These are phyloP conservation scores for Xerocomus amazonicus DNA, from an alignment of 1,284 basidiomycete species.

Conservation along the genomic window DNA sequence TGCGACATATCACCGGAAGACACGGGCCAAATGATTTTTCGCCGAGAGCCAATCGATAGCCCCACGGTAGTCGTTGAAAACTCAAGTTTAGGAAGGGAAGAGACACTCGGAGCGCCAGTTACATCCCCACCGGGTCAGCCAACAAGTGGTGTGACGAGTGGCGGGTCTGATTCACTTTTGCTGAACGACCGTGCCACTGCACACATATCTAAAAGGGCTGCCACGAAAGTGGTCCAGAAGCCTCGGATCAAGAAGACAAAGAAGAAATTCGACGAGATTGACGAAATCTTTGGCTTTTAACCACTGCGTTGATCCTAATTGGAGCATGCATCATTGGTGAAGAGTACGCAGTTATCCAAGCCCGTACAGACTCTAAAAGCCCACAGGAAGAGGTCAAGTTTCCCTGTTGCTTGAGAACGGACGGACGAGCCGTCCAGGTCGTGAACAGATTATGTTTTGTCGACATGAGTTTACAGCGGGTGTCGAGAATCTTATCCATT, in stretches of 20 bases:
- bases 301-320: background rate
- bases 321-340: too few relatives aligned
- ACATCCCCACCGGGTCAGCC: conserved; percentile 1
- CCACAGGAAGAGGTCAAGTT: too few relatives aligned
- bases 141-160: conserved; percentile 7
- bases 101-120: background rate
- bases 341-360: too few relatives aligned
- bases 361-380: too few relatives aligned
- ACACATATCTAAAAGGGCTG: background rate
- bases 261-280: conserved; percentile 31
- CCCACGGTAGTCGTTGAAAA: background rate
- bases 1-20: conserved; percentile 14
- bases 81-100: background rate
- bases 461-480: too few relatives aligned
- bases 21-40: conserved; percentile 10
- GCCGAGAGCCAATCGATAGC: background rate
- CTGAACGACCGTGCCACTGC: conserved; percentile 7
- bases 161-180: background rate
- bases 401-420: too few relatives aligned
- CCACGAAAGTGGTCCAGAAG: conserved; percentile 5
- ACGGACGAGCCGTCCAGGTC: too few relatives aligned
- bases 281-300: conserved; percentile 32
- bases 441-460: too few relatives aligned
- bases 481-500: too few relatives aligned
- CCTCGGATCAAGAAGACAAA: conserved; percentile 23